Base-by-base conservation (phyloP, 2,329 filamentous ascomycete species). In the Colletotrichum sp. region DNA sequence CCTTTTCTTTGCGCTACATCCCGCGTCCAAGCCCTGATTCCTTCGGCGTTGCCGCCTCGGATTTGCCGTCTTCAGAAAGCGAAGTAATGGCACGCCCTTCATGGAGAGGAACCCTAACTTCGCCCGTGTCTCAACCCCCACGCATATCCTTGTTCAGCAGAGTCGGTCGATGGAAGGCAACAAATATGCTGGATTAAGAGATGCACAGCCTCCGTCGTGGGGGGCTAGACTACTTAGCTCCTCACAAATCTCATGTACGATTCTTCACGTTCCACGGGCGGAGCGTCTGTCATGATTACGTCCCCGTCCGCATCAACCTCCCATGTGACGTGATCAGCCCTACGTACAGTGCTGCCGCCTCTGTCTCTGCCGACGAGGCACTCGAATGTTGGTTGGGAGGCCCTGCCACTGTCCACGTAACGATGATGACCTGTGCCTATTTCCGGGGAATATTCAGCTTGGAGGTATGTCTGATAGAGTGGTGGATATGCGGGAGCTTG, bases 351-450 rank as follows among this genome's bases (percentile, higher is more conserved):
- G 30, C 16, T 21, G 8, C 21, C 65, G 5, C 16, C 18, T 21
- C 36, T 6, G 10, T 0, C 24, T 12, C 34, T 6, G 18, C 6
- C 36, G 0, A 44, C 34, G 1, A 21, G n/a, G 7, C 59, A 15
- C 2, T 34, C 30, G 28, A 32, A 21, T 34, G 21, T 16, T 65
- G n/a, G 0, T 28, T 34, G 63, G 21, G 55, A 59, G 21, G 12
- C n/a, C 0, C 52, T 24, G 6, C 6, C 0, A n/a, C 3, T 21
- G 0, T 52, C 6, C n/a, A 3, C 10, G 0, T 21, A 1, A 7
- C n/a, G n/a, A 1, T 52, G 44, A 5, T 52, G n/a, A 21, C n/a
- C 44, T 52, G 44, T 0, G n/a, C n/a, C 44, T 21, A 4, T 21
- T 8, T 13, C n/a, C n/a, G n/a, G 44, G 0, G 2, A 4, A 52